These are phyloP conservation scores for Didymella segeticola DNA, from an alignment of 2,329 filamentous ascomycete genomes.

Conservation along the genomic window DNA sequence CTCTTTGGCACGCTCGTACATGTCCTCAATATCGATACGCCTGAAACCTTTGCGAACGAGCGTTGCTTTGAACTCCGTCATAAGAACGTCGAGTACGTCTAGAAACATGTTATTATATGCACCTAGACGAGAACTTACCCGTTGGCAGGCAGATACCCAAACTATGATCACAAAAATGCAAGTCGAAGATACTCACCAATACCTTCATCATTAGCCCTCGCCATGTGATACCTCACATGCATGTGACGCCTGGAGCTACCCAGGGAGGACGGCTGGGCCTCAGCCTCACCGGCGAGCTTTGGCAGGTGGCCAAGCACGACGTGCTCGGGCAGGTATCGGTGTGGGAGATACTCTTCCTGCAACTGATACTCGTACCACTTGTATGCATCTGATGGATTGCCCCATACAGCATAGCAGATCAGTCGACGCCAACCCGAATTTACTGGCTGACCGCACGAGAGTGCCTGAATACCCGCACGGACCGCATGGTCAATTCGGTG, in stretches of 20 bases:
- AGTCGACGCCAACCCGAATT: slow-evolving; percentile 23
- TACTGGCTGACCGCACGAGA: slow-evolving; percentile 18
- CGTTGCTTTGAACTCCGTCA: slow-evolving; percentile 27
- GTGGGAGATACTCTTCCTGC: slow-evolving; percentile 30
- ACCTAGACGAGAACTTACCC: no score
- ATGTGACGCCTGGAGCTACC: slow-evolving; percentile 13
- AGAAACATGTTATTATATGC: neutral
- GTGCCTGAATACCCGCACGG: slow-evolving; percentile 10
- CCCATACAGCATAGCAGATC: slow-evolving; percentile 33
- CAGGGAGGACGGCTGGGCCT: slow-evolving; percentile 18
- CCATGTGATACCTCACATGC: slow-evolving; percentile 33
- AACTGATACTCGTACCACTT: slow-evolving; percentile 42
- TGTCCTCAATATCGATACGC: slow-evolving; percentile 25
- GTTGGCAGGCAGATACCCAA: no score
- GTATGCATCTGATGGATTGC: slow-evolving; percentile 40
- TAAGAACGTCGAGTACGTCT: slow-evolving; percentile 38
- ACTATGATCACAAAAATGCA: no score
- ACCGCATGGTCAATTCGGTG: slow-evolving; percentile 33
- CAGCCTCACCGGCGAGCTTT: slow-evolving; percentile 18
- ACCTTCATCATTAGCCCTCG: slow-evolving; percentile 33
- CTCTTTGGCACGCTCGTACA: slow-evolving; percentile 21
- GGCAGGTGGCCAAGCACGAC: slow-evolving; percentile 29
- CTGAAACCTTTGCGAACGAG: slow-evolving; percentile 27
- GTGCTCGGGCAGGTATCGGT: slow-evolving; percentile 38
- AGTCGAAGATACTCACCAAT: slow-evolving; percentile 33